Percentiles rank a stretch among this genome's conserved stretches.
Evolutionary conservation across 495 filamentous ascomycete genomes (phyloP).

Genomic region (Aspergillus homomorphus): DNA sequence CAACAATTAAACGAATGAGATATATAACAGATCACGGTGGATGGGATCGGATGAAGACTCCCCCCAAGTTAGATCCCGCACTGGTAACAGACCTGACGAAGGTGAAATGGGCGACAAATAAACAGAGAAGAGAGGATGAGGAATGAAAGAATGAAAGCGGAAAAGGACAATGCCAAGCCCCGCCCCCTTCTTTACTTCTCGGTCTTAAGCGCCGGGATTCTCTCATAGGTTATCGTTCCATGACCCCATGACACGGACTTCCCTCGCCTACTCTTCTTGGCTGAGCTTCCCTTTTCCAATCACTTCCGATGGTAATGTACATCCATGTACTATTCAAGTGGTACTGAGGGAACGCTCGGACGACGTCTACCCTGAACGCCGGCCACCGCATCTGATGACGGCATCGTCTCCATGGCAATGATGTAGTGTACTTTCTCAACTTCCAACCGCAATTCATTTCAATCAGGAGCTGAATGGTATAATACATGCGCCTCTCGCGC

Average conservation of each 20-base stretch:
- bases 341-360: no score
- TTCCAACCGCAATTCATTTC: neutral
- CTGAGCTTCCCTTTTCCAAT: no score
- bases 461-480: slow-evolving; percentile 51
- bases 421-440: neutral
- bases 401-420: neutral
- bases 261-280: no score
- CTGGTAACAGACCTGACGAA: no score
- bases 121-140: neutral
- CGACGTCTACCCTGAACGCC: no score
- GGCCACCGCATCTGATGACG: neutral
- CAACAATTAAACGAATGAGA: neutral
- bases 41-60: neutral
- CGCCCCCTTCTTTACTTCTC: neutral
- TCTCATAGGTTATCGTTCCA: no score
- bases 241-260: no score
- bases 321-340: no score
- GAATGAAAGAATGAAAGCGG: neutral
- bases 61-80: neutral
- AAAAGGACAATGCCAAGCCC: slow-evolving; percentile 1
- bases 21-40: neutral
- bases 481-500: slow-evolving; percentile 69
- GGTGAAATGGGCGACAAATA: neutral
- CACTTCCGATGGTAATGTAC: no score
- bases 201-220: no score